Evolutionary conservation across 345 rosid genomes (phyloP), one percentile per base, ranked within the genome.

Genomic region (Camelina neglecta): DNA sequence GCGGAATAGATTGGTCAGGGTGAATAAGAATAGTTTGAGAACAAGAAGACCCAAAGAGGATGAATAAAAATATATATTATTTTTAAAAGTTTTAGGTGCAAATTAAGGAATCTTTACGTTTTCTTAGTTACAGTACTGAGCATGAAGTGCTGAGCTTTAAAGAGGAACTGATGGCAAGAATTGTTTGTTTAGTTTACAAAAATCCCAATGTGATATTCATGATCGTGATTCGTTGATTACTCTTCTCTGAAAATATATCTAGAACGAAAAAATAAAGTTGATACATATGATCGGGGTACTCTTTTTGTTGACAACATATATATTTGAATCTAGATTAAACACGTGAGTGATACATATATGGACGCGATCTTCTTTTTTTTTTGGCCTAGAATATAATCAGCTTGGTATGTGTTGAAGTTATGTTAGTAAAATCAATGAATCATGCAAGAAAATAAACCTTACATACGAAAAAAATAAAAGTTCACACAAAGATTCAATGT

Each of bases 401-500:
- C 16, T 39, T 72, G 44, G 15, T 51, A n/a, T 55, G 35, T 54
- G 7, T 68, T 54, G 15, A 38, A 49, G 31, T 26, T 72, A 18
- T 62, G 24, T 47, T 20, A 16, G 23, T 13, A 38, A 72, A 39
- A 16, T 39, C 15, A 42, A 42, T 26, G 39, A 65, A 45, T 31
- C 51, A 56, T 74, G 39, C 33, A 21, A 41, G 24, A 26, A 62
- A 65, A 45, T 1, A 31, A 58, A 61, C 21, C 42, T 5, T 67
- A 21, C 15, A 3, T 8, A 20, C 59, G 13, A 41, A 18, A 56
- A 56, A 57, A 2, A 44, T 6, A 10, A 13, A 67, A 66, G 42
- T 47, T 67, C 73, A 75, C 79, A 67, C 67, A 75, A 67, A 75
- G 61, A 67, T 41, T 69, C 69, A 33, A 2, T 51, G 36, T 7